Evolutionary conservation across 768 basidiomycete genomes (phyloP).

Genomic region (Suillus hirtellus): DNA sequence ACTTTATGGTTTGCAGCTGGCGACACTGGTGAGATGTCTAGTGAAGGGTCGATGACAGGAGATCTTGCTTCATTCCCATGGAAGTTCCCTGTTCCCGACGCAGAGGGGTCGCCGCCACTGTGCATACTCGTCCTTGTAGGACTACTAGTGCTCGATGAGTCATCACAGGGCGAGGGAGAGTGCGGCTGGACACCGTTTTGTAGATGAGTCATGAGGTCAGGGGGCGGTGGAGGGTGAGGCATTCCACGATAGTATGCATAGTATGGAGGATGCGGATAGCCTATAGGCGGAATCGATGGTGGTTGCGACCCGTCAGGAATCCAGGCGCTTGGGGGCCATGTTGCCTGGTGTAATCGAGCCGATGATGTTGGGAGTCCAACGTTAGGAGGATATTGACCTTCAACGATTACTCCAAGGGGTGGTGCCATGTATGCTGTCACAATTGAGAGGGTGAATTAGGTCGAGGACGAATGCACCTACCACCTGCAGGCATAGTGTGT

Average conservation of each 20-base stretch:
- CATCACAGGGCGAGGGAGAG: slow-evolving; percentile 18
- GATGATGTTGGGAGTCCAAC: slow-evolving; percentile 56
- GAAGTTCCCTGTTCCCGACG: slow-evolving; percentile 14
- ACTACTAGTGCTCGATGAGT: slow-evolving; percentile 29
- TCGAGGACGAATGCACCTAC: slow-evolving; percentile 19
- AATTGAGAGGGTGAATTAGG: slow-evolving; percentile 6
- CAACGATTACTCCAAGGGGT: slow-evolving; percentile 39
- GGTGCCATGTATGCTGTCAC: slow-evolving; percentile 44
- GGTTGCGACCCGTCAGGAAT: slow-evolving; percentile 37
- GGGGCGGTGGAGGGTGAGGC: slow-evolving; percentile 26
- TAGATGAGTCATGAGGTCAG: slow-evolving; percentile 18
- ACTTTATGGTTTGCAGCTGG: slow-evolving; percentile 16
- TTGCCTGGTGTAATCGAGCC: slow-evolving; percentile 44
- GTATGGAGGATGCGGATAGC: slow-evolving; percentile 36
- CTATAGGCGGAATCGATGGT: slow-evolving; percentile 33
- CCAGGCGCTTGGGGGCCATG: slow-evolving; percentile 41
- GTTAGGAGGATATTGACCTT: slow-evolving; percentile 41
- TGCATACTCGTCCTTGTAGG: slow-evolving; percentile 21
- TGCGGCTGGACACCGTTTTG: slow-evolving; percentile 29
- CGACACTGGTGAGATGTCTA: slow-evolving; percentile 29
- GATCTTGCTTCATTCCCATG: slow-evolving; percentile 16
- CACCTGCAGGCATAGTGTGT: slow-evolving; percentile 54
- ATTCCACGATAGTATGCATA: slow-evolving; percentile 51
- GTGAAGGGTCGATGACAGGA: slow-evolving; percentile 41
- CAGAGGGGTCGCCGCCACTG: slow-evolving; percentile 26